Conservation (phyloP, 78 protist genomes). For the Emiliania huxleyi region DNA sequence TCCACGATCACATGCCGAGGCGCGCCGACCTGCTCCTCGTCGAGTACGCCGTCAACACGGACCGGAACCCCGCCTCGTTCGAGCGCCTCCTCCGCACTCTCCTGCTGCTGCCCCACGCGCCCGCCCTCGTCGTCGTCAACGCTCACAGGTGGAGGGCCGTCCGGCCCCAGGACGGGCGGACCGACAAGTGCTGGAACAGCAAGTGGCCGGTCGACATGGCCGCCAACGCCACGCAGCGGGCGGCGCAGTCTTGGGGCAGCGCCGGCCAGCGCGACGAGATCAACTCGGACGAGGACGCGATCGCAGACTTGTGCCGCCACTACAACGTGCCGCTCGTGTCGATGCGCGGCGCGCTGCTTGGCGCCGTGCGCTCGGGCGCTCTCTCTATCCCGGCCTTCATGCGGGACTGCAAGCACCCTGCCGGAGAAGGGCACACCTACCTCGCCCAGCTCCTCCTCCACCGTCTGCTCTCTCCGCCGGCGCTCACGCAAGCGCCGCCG, state of each 20-base stretch:
- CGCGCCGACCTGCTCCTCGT: not conserved
- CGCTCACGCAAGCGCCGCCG: not conserved
- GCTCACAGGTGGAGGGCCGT: not conserved
- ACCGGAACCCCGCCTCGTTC: not conserved
- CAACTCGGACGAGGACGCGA: not conserved
- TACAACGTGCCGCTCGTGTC: not conserved
- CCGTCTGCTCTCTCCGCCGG: not conserved
- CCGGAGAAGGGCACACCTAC: not conserved
- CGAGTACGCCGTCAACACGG: conserved; percentile 17
- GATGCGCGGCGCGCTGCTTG: not conserved
- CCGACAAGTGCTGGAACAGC: not conserved
- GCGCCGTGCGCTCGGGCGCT: conserved; percentile 4
- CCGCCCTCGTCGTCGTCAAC: conserved; percentile 14
- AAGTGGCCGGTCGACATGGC: not conserved
- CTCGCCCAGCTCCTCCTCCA: not conserved
- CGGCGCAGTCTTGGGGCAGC: not conserved
- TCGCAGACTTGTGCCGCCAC: not conserved
- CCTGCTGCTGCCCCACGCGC: not conserved
- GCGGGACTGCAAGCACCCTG: not conserved
- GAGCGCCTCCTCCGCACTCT: conserved; percentile 8
- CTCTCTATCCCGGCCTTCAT: not conserved
- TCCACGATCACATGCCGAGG: not conserved
- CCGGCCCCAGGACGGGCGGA: not conserved
- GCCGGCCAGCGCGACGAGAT: not conserved
- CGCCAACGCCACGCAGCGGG: not conserved